Base-by-base conservation (phyloP, 2,329 filamentous ascomycete species). In the Gnomoniopsis sp. region DNA sequence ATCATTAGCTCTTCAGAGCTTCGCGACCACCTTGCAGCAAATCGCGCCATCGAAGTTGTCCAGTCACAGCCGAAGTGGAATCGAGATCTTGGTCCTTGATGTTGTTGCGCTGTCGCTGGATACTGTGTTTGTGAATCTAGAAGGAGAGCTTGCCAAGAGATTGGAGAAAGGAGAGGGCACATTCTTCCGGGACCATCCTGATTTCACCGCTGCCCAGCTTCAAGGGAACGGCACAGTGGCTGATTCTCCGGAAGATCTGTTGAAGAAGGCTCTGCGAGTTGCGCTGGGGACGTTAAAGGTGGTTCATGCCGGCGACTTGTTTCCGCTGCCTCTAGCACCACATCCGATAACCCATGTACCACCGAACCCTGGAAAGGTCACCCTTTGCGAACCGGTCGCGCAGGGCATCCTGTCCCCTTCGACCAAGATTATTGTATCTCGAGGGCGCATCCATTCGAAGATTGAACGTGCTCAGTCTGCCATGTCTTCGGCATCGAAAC, bases 331-430 rank as follows among this genome's bases (percentile, higher is more conserved):
- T 14, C 79, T 98, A 30, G 85, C 89, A 10, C 85, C 91, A 2
- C 92, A 97, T 72, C 89, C 92, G 14, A 88, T 96, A 63, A 96
- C 92, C 10, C 91, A 96, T 73, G 85, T 90, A 19, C 86, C 90
- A 23, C 85, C 91, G 15, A 90, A 91, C 46, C 91, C 93, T 0
- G 95, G 91, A 46, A 92, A 89, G 74, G 90, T 98, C 61, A 87
- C 90, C 50, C 85, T 96, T n/a, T 98, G 93, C 70, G 95, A 99
- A 71, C 95, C 95, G 10, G 92, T 98, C 17, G 86, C 90, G 6
- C 95, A 99, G 73, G 95, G 95, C 10, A 73, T 95, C 6, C 71
- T 99, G 49, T 82, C 87, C 10, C 81, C 90, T 0, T 82, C 78
- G 14, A 99, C 93, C 17, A 92, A 89, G 67, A 91, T 99, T 58